Percentiles rank a stretch among this genome's conserved stretches.
Conservation (phyloP, 2,329 filamentous ascomycete genomes). For the Aspergillus aculeatinus region DNA sequence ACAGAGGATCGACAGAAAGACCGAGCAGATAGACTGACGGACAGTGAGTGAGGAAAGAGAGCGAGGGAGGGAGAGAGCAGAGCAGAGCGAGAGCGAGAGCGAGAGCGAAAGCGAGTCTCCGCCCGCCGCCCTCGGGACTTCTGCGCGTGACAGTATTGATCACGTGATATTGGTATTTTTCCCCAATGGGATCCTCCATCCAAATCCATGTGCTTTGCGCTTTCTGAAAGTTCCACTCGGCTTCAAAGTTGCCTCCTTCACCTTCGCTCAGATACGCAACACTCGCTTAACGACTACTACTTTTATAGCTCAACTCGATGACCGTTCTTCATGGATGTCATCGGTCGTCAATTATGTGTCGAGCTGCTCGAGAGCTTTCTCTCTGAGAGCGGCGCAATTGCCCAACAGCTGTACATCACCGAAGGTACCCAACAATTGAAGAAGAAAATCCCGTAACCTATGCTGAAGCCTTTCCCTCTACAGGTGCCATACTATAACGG, state of each 20-base stretch:
- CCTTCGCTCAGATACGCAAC: too few species aligned
- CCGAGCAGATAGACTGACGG: not conserved
- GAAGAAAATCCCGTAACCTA: not conserved
- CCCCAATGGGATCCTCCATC: not conserved
- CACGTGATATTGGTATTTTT: not conserved
- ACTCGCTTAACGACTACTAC: not conserved
- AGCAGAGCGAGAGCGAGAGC: not conserved
- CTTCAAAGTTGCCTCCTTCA: not conserved
- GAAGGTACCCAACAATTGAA: constrained; percentile 23
- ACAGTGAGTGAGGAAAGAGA: not conserved
- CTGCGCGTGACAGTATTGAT: not conserved
- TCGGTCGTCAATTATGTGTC: constrained; percentile 40
- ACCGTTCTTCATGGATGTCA: constrained; percentile 44
- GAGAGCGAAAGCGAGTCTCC: not conserved
- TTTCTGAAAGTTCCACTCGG: too few species aligned
- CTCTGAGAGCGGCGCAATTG: constrained; percentile 36
- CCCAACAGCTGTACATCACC: constrained; percentile 24
- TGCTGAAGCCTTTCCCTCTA: not conserved
- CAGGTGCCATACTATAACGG: not conserved
- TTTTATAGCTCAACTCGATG: constrained; percentile 6
- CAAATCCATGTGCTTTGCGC: too few species aligned
- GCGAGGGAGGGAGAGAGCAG: not conserved
- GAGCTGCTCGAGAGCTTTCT: constrained; percentile 37
- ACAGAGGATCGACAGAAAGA: too few species aligned
- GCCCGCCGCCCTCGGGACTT: not conserved